Conservation (phyloP, 106 monocot species). For the Apostasia ramifera region DNA sequence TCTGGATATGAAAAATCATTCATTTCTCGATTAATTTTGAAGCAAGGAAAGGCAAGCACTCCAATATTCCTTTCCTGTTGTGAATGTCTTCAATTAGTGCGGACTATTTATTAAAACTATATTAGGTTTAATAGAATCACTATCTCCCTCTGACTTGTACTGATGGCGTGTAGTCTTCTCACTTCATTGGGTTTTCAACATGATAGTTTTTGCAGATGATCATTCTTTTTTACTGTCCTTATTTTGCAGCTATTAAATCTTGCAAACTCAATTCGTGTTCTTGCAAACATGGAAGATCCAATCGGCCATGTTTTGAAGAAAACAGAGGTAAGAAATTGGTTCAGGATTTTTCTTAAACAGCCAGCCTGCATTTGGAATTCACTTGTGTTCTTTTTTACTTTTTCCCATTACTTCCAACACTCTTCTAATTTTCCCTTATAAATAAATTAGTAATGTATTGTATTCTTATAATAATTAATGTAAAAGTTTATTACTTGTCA, state of each 20-base stretch:
- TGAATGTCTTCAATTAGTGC: too few relatives aligned
- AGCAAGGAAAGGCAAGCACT: constrained; percentile 68
- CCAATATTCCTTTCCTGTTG: background rate
- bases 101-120: too few relatives aligned
- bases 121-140: too few relatives aligned
- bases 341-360: background rate
- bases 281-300: constrained; percentile 96
- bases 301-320: constrained; percentile 50
- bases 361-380: background rate
- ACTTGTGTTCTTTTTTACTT: too few relatives aligned
- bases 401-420: background rate
- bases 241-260: constrained; percentile 70
- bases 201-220: background rate
- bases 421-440: too few relatives aligned
- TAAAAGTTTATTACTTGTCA: too few relatives aligned
- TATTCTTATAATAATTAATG: too few relatives aligned
- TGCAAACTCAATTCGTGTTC: constrained; percentile 68
- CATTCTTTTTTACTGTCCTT: background rate
- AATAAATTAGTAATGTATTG: too few relatives aligned
- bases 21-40: constrained; percentile 75
- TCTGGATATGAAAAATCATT: constrained; percentile 78
- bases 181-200: background rate
- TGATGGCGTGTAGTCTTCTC: too few relatives aligned
- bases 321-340: constrained; percentile 47
- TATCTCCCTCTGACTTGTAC: too few relatives aligned